These are phyloP conservation scores for Blepharisma stoltei DNA, from an alignment of 73 alveolate genomes.

Conservation along the genomic window DNA sequence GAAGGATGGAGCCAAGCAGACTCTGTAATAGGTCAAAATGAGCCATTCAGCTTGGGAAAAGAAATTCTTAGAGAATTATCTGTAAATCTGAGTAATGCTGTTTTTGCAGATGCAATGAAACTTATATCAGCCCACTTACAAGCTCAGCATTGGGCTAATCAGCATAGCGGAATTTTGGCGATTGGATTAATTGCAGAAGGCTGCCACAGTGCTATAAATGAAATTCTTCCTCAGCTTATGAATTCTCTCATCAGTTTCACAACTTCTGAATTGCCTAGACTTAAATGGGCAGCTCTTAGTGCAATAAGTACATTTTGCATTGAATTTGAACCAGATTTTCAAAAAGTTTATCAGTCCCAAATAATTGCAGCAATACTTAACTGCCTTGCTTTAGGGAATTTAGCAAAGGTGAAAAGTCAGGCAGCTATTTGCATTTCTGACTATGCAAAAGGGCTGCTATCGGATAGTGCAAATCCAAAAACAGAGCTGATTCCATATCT, in stretches of 20 bases:
- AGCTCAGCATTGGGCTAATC: slow-evolving; percentile 17
- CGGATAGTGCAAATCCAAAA: background rate
- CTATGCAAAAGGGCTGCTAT: slow-evolving; percentile 2
- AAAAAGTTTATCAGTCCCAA: background rate
- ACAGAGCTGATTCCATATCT: background rate
- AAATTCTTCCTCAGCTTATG: background rate
- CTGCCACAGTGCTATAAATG: background rate
- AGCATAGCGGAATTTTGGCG: background rate
- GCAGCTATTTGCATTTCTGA: background rate
- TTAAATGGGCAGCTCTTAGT: slow-evolving; percentile 22
- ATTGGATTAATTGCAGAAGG: slow-evolving; percentile 24
- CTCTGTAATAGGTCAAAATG: background rate
- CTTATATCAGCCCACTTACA: background rate
- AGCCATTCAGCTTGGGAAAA: slow-evolving; percentile 23
- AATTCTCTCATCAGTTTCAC: background rate
- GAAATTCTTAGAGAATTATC: background rate
- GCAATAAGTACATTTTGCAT: background rate
- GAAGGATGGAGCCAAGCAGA: slow-evolving; percentile 7
- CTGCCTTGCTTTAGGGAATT: background rate
- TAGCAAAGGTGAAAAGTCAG: background rate
- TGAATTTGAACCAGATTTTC: slow-evolving; percentile 7
- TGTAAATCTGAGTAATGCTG: background rate
- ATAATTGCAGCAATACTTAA: background rate
- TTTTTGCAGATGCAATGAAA: background rate
- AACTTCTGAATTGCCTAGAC: background rate